Percentiles rank a stretch among this genome's conserved stretches.
These are phyloP conservation scores for Penicillium desertorum DNA, from an alignment of 495 filamentous ascomycete genomes.

Conservation along the genomic window DNA sequence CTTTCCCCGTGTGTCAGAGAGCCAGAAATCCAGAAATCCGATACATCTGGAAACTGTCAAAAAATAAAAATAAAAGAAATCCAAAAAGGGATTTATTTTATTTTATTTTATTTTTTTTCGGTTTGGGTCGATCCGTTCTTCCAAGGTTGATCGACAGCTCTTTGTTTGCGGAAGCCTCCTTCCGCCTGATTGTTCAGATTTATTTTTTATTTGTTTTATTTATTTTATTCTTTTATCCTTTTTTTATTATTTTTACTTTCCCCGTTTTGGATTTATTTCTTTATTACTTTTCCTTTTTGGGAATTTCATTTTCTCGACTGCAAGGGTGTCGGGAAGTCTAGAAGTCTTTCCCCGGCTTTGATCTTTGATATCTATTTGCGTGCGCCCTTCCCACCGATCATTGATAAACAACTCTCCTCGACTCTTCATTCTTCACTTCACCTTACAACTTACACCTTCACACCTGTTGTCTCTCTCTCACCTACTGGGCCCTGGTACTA, in stretches of 20 bases:
- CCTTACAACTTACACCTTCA: constrained; percentile 10
- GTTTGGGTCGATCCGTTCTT: neutral
- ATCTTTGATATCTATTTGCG: constrained; percentile 12
- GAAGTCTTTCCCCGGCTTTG: constrained; percentile 36
- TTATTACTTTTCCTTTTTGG: constrained; percentile 7
- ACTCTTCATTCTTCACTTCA: constrained; percentile 7
- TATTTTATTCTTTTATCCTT: constrained; percentile 1
- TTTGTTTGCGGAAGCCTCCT: constrained; percentile 21
- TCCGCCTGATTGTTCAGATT: constrained; percentile 19
- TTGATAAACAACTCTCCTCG: constrained; percentile 21
- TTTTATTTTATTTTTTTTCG: constrained; percentile 2
- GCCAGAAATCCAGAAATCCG: neutral
- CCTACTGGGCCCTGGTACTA: constrained; percentile 2
- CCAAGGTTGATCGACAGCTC: constrained; percentile 17
- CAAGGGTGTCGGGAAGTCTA: constrained; percentile 35
- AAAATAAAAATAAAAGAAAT: neutral
- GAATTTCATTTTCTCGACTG: constrained; percentile 21
- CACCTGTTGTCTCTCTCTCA: constrained; percentile 4
- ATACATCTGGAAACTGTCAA: neutral
- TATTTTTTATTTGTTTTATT: constrained; percentile 13
- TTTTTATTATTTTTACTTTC: constrained; percentile 2
- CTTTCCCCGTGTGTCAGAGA: constrained; percentile 6
- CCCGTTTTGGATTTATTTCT: neutral
- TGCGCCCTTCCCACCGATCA: constrained; percentile 19
- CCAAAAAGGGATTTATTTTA: constrained; percentile 1